phyloP scores from a whole-genome alignment of 352 stramenopile genomes.

The Phytophthora meadii region DNA sequence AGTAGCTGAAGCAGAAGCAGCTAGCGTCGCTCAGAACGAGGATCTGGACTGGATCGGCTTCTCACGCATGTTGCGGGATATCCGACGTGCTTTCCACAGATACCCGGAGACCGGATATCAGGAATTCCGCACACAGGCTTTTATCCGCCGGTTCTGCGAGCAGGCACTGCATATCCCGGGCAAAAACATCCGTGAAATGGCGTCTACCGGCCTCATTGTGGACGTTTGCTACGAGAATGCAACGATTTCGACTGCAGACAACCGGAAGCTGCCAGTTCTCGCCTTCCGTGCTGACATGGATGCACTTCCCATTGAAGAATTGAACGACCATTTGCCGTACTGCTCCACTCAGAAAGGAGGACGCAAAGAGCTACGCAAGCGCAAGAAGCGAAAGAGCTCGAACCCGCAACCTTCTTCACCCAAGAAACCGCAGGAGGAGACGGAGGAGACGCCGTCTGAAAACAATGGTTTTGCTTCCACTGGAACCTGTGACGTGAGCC shows the following conservation, averaged over 20 bases:
- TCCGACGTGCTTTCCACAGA: constrained; percentile 87
- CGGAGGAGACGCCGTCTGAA: background rate
- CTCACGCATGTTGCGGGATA: constrained; percentile 72
- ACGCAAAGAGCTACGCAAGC: constrained; percentile 60
- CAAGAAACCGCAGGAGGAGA: constrained; percentile 15
- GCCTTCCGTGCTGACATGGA: constrained; percentile 97
- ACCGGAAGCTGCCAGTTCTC: constrained; percentile 83
- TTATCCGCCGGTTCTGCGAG: constrained; percentile 86
- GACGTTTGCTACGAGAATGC: constrained; percentile 87
- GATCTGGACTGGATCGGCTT: constrained; percentile 74
- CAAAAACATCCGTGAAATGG: constrained; percentile 78
- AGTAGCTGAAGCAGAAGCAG: constrained; percentile 3
- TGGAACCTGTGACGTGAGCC: constrained; percentile 10
- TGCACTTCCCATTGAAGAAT: constrained; percentile 91
- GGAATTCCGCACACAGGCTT: constrained; percentile 87
- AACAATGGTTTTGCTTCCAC: constrained; percentile 13
- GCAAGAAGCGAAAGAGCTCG: constrained; percentile 70
- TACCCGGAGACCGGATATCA: constrained; percentile 94
- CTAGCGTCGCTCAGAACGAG: constrained; percentile 5
- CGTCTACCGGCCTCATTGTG: constrained; percentile 90
- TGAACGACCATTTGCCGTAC: constrained; percentile 82
- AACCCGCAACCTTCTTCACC: constrained; percentile 13
- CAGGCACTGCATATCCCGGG: constrained; percentile 78
- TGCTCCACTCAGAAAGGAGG: constrained; percentile 76
- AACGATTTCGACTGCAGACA: constrained; percentile 52